phyloP scores from a whole-genome alignment of 2,329 filamentous ascomycete genomes.

The Aspergillus sp. region DNA sequence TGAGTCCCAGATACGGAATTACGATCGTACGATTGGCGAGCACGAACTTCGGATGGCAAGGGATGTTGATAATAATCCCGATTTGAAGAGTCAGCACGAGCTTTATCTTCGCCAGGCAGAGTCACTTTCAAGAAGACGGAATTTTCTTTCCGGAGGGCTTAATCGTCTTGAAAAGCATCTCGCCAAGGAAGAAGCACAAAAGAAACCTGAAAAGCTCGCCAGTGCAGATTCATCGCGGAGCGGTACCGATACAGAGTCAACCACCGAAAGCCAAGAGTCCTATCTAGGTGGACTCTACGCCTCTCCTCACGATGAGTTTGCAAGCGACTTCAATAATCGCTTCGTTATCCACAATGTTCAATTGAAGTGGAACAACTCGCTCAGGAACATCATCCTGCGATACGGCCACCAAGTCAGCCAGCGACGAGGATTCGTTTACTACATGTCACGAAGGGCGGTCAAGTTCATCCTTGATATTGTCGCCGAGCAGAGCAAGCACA shows the following conservation, averaged over 20 bases:
- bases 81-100: slow-evolving; percentile 39
- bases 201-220: slow-evolving; percentile 10
- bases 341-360: slow-evolving; percentile 98
- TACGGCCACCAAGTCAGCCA: slow-evolving; percentile 98
- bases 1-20: slow-evolving; percentile 67
- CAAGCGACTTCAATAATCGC: slow-evolving; percentile 93
- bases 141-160: slow-evolving; percentile 54
- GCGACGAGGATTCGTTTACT: slow-evolving; percentile 92
- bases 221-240: slow-evolving; percentile 21
- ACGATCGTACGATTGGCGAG: slow-evolving; percentile 66
- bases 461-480: slow-evolving; percentile 98
- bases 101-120: slow-evolving; percentile 51
- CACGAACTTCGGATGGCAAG: slow-evolving; percentile 59
- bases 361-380: slow-evolving; percentile 94
- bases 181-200: slow-evolving; percentile 38
- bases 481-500: slow-evolving; percentile 79
- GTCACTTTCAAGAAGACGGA: slow-evolving; percentile 51
- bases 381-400: slow-evolving; percentile 91
- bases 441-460: slow-evolving; percentile 87
- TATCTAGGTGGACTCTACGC: slow-evolving; percentile 56
- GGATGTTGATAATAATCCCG: slow-evolving; percentile 46
- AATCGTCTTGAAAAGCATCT: slow-evolving; percentile 50
- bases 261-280: slow-evolving; percentile 49
- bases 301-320: slow-evolving; percentile 69
- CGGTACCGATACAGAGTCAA: slow-evolving; percentile 33